phyloP scores from a whole-genome alignment of 768 basidiomycete genomes.

The Saitozyma podzolica region DNA sequence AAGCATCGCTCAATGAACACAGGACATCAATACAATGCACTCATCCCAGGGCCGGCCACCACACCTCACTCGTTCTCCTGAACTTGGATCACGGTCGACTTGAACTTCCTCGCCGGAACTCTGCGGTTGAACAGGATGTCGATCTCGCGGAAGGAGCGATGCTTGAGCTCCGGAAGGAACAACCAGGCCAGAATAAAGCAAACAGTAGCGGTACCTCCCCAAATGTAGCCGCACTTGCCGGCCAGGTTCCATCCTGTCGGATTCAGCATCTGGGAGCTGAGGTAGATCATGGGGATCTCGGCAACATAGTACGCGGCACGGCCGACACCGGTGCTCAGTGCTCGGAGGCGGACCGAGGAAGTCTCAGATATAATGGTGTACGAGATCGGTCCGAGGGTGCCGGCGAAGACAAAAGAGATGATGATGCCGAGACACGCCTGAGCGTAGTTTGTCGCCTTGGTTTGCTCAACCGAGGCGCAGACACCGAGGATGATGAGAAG shows the following conservation, averaged over 20 bases:
- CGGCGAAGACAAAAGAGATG: not conserved
- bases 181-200: constrained; percentile 15
- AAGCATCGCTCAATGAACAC: too few relatives aligned
- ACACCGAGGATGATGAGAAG: constrained; percentile 27
- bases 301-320: constrained; percentile 19
- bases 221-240: constrained; percentile 27
- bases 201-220: constrained; percentile 10
- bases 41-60: too few relatives aligned
- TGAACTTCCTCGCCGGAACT: constrained; percentile 32
- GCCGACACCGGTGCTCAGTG: constrained; percentile 27
- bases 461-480: constrained; percentile 19
- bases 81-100: constrained; percentile 9
- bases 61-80: not conserved
- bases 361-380: constrained; percentile 19
- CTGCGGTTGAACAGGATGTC: constrained; percentile 42
- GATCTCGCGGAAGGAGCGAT: constrained; percentile 35
- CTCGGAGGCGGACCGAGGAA: constrained; percentile 24
- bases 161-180: constrained; percentile 33
- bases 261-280: constrained; percentile 10
- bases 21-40: too few relatives aligned
- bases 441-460: constrained; percentile 18
- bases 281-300: constrained; percentile 2
- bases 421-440: constrained; percentile 11
- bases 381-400: constrained; percentile 2
- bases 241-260: constrained; percentile 28